Base-by-base conservation (phyloP, 2,329 filamentous ascomycete genomes). In the Fusarium sororula region DNA sequence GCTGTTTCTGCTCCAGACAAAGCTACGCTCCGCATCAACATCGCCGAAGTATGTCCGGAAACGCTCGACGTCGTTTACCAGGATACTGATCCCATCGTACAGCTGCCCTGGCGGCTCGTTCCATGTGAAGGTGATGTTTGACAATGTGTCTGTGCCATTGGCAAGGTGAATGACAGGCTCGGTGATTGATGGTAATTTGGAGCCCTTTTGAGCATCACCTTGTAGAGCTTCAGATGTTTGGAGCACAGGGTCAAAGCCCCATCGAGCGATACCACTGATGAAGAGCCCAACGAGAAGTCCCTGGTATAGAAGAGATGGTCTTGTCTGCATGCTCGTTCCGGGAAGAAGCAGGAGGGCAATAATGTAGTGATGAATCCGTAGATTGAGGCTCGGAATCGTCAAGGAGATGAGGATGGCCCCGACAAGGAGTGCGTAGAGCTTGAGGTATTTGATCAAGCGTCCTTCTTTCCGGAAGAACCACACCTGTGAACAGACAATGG, bases 351-450 rank as follows among this genome's bases (percentile, higher is more conserved):
- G 86, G 20, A 99, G 88, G 3, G 92, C 95, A 9, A 98, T 87
- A 73, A 98, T 94, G 80, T 98, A 99, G 82, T 99, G 96, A 80
- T 99, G 96, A 64, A 99, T 95, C 39, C 96, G 91, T 56, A 99
- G 87, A 70, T 91, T 93, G 58, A 98, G 90, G 13, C 91, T 89
- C 0, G 96, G 96, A 11, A 98, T 83, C 3, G 89, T 84, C 18
- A 97, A 86, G 39, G 93, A 88, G 56, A 95, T 83, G 37, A 96
- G 79, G 41, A 98, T 89, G n/a, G 86, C 87, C 6, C 85, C 80
- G 5, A 90, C 84, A 72, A 98, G 89, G 9, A 93, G 84, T 28
- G 86, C 88, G 81, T 98, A 98, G 26, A 98, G 87, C 76, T 90
- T 90, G 11, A 98, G 88, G 78, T 95, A 96, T 44, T 88, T 89